Conservation (phyloP, 2,329 filamentous ascomycete species). For the Colletotrichum ledebouriae region DNA sequence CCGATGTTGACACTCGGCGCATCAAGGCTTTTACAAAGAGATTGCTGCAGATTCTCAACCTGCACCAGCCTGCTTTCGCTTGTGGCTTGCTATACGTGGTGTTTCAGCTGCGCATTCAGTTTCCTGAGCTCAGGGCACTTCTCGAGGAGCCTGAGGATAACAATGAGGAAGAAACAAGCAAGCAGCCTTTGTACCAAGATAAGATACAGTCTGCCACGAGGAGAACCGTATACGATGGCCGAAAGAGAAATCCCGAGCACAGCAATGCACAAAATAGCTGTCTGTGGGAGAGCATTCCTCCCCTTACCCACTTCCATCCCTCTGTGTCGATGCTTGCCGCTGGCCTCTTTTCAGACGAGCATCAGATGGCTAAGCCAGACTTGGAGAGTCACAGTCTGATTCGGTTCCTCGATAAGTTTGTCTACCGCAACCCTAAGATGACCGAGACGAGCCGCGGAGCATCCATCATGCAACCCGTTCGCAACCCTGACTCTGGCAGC, state of each 20-base stretch:
- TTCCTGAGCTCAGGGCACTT: conserved; percentile 84
- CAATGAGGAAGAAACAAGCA: conserved; percentile 64
- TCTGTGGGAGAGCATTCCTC: conserved; percentile 89
- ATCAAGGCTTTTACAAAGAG: conserved; percentile 97
- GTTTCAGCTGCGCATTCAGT: conserved; percentile 81
- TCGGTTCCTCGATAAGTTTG: conserved; percentile 97
- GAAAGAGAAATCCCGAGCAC: conserved; percentile 91
- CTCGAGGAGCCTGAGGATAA: conserved; percentile 83
- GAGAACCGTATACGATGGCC: conserved; percentile 77
- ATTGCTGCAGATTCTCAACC: conserved; percentile 85
- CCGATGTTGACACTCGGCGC: conserved; percentile 88
- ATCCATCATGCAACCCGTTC: conserved; percentile 96
- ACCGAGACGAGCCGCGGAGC: conserved; percentile 77
- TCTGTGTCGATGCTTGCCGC: conserved; percentile 88
- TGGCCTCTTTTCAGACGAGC: conserved; percentile 76
- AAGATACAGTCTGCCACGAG: conserved; percentile 45
- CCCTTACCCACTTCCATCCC: conserved; percentile 88
- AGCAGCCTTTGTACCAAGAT: conserved; percentile 43
- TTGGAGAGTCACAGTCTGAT: conserved; percentile 90
- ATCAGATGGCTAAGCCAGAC: conserved; percentile 89
- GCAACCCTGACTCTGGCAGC: conserved; percentile 68
- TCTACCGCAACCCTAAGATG: conserved; percentile 93
- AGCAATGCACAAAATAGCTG: conserved; percentile 94
- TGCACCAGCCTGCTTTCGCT: conserved; percentile 93
- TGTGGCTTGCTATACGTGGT: conserved; percentile 94